Evolutionary conservation across 176 grass and related monocot species (phyloP).

Genomic region (Alopecurus myosuroides): DNA sequence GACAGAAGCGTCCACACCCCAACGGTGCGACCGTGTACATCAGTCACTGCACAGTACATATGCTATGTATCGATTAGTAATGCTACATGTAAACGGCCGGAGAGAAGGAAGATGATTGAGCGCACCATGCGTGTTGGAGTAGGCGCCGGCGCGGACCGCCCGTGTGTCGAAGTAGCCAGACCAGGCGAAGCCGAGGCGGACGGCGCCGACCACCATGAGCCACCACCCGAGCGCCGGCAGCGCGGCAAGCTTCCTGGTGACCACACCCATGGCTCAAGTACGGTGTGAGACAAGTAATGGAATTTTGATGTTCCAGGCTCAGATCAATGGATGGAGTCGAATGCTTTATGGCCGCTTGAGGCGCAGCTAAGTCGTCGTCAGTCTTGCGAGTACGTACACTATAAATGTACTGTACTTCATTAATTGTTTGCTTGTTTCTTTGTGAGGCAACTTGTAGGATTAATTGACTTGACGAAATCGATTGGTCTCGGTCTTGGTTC

Average conservation of each 20-base stretch:
- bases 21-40: neutral
- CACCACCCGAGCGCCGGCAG: constrained; percentile 54
- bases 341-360: too few species aligned
- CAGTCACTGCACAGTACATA: neutral
- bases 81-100: too few species aligned
- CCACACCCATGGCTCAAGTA: neutral
- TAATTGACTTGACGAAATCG: too few species aligned
- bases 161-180: constrained; percentile 55
- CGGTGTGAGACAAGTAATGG: neutral
- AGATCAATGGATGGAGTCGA: too few species aligned
- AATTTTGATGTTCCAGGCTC: neutral
- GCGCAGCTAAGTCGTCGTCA: too few species aligned
- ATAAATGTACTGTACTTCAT: too few species aligned
- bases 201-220: constrained; percentile 47
- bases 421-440: too few species aligned
- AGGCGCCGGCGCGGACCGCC: constrained; percentile 44
- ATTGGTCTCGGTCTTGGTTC: too few species aligned
- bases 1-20: neutral
- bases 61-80: neutral
- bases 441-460: too few species aligned
- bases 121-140: constrained; percentile 38
- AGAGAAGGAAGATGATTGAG: neutral
- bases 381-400: too few species aligned
- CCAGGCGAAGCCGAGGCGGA: constrained; percentile 43
- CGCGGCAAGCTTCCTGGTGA: neutral